A percentile compares a stretch with the other conserved stretches of the same genome.
phyloP scores from a whole-genome alignment of 768 basidiomycete species.

The Sporobolomyces phaffii region DNA sequence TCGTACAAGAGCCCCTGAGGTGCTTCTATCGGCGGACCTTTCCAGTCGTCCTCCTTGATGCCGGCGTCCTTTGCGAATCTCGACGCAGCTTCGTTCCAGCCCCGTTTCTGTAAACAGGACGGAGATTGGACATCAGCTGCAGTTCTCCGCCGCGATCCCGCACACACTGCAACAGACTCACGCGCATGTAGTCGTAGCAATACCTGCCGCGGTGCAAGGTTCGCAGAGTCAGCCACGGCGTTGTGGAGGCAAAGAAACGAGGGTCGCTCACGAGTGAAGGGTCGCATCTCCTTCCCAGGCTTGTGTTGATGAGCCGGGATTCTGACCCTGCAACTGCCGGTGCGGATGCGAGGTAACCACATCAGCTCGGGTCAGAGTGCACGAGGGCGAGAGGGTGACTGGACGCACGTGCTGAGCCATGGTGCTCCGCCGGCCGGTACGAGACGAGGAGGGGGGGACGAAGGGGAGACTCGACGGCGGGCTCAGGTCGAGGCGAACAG shows the following conservation, averaged over 20 bases:
- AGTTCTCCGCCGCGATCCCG: too few species aligned
- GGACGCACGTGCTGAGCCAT: constrained; percentile 28
- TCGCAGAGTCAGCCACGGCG: background rate
- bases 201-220: background rate
- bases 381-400: background rate
- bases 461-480: background rate
- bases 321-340: background rate
- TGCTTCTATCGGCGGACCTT: constrained; percentile 39
- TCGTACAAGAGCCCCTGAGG: constrained; percentile 40
- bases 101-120: constrained; percentile 29
- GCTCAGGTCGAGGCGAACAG: too few species aligned
- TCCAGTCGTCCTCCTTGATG: constrained; percentile 31
- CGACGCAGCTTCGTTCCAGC: constrained; percentile 31
- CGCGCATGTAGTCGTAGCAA: constrained; percentile 40
- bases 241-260: background rate
- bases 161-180: background rate
- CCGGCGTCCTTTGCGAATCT: constrained; percentile 32
- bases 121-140: background rate
- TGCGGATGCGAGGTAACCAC: too few species aligned
- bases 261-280: constrained; percentile 27
- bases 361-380: background rate
- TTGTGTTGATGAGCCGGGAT: background rate
- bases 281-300: constrained; percentile 36
- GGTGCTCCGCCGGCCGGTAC: background rate
- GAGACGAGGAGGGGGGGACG: background rate